A percentile compares a stretch with the other conserved stretches of the same genome.
Conservation (phyloP, 192 early-diverging fungal genomes). For the Coemansia sp. region DNA sequence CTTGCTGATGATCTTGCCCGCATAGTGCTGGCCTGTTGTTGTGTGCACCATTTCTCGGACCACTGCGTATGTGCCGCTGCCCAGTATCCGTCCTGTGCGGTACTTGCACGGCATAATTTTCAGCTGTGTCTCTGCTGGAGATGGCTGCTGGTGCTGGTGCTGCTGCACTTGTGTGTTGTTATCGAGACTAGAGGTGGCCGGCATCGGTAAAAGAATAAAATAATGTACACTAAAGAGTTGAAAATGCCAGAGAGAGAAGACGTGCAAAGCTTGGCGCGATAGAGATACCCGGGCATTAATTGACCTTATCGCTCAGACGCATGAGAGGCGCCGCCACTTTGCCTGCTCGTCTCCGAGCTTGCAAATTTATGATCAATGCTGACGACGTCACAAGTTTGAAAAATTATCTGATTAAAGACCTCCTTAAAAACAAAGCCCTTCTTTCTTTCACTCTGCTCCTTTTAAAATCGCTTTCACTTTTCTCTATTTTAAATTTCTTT, state of each 20-base stretch:
- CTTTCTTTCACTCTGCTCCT: neutral
- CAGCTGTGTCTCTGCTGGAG: conserved; percentile 3
- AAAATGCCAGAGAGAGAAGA: neutral
- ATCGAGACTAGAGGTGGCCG: neutral
- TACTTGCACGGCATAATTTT: conserved; percentile 48
- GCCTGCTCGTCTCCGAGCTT: neutral
- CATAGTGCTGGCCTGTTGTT: conserved; percentile 69
- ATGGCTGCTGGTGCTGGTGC: neutral
- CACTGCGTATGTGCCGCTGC: conserved; percentile 47
- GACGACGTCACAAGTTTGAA: neutral
- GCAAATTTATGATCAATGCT: neutral
- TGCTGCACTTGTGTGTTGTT: neutral
- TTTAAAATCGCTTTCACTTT: neutral
- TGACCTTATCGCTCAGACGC: neutral
- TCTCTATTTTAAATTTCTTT: neutral
- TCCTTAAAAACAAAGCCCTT: neutral
- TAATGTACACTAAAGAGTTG: neutral
- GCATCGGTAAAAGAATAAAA: neutral
- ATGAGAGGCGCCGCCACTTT: neutral
- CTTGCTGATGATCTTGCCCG: conserved; percentile 84
- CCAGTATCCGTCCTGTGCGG: conserved; percentile 33
- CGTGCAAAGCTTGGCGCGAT: neutral
- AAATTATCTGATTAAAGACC: neutral
- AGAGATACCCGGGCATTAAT: neutral
- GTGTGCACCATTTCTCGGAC: conserved; percentile 60